Base-by-base conservation (phyloP, 208 protist species). In the Trypanosoma grayi region DNA sequence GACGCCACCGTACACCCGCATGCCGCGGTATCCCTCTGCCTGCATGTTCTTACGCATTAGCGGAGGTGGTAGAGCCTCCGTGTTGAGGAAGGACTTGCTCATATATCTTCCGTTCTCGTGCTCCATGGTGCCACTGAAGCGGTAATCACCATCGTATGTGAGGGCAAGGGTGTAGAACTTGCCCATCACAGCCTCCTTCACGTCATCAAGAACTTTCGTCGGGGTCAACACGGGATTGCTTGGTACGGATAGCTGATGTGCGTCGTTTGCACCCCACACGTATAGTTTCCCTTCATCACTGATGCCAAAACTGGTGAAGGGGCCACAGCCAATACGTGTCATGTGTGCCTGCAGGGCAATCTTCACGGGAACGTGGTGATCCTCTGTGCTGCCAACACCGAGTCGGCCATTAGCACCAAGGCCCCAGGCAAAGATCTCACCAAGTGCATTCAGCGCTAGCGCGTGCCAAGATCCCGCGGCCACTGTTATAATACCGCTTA, bases 381-480 rank as follows among this genome's bases (percentile, higher is more conserved):
- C 59, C 28, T 77, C 69, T 22, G 61, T 61, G 50, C 60, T 58
- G 11, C 82, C 79, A 34, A 74, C 59, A 28, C 87, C 87, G 7
- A 94, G 75, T 3, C 87, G 76, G 6, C 84, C 87, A 43, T 69
- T 64, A 2, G 57, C 60, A 20, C 87, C 84, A 33, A 91, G 53
- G 25, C 87, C 87, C 84, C 87, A 91, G 11, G 68, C 59, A 58
- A 73, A 94, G 20, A 94, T 73, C 45, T 90, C 81, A 10, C 87
- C 87, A 45, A 83, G 72, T 22, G 79, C 75, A 60, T 87, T 91
- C 18, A 93, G 73, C 10, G 87, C 87, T 39, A 87, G 50, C 30
- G 75, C 78, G 69, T 93, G 87, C 84, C 83, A 93, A 31, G 76
- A 70, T 22, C 79, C 81, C 4, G 87, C 79, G 25, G 79, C 81